A percentile compares a stretch with the other conserved stretches of the same genome.
These are phyloP conservation scores for Pyrenula massariospora DNA, from an alignment of 495 filamentous ascomycete genomes.

Conservation along the genomic window DNA sequence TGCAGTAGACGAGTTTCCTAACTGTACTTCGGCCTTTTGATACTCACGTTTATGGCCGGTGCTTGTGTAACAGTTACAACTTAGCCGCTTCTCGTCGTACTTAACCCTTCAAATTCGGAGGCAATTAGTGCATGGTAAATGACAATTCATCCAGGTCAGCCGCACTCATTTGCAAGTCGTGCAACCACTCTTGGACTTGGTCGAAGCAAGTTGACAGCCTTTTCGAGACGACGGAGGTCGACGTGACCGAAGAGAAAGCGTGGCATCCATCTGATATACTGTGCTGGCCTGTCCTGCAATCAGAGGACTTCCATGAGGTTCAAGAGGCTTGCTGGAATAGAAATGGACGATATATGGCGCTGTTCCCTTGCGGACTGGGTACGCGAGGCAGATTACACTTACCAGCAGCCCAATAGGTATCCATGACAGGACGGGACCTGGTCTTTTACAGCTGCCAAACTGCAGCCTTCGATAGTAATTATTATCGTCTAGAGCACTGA, in stretches of 20 bases:
- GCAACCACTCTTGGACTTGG: constrained; percentile 24
- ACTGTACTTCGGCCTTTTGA: constrained; percentile 1
- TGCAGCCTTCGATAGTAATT: too few relatives aligned
- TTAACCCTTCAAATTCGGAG: constrained; percentile 38
- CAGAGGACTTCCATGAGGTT: constrained; percentile 6
- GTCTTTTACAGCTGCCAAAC: too few relatives aligned
- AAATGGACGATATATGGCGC: too few relatives aligned
- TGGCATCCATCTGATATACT: too few relatives aligned
- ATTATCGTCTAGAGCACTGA: too few relatives aligned
- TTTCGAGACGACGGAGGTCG: too few relatives aligned
- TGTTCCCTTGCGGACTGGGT: too few relatives aligned
- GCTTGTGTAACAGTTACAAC: constrained; percentile 29
- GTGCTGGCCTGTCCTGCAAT: too few relatives aligned
- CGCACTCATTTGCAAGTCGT: constrained; percentile 27
- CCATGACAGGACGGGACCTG: too few relatives aligned
- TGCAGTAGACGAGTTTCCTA: constrained; percentile 2
- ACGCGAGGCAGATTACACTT: too few relatives aligned
- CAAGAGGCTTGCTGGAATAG: too few relatives aligned
- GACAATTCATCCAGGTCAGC: neutral
- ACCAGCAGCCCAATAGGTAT: too few relatives aligned
- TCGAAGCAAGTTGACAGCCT: neutral
- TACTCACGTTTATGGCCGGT: constrained; percentile 40
- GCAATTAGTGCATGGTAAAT: constrained; percentile 3
- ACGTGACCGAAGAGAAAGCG: neutral
- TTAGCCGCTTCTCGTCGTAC: constrained; percentile 43